Evolutionary conservation across 2,329 filamentous ascomycete genomes (phyloP).

Genomic region (Pseudopithomyces maydicus): DNA sequence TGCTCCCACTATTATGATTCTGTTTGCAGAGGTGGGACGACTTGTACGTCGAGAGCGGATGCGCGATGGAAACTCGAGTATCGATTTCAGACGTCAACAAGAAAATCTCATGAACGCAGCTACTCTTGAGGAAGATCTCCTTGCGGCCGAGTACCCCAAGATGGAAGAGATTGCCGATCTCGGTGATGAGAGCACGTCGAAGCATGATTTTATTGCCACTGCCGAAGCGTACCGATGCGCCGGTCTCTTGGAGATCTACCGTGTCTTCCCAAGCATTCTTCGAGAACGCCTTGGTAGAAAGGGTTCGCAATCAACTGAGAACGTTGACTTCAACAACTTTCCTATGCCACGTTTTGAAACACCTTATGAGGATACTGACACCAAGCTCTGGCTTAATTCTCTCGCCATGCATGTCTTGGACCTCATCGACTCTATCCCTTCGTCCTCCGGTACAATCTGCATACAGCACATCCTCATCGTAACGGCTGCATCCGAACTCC

Average conservation of each 20-base stretch:
- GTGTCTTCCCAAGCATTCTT: conserved; percentile 58
- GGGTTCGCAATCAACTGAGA: conserved; percentile 25
- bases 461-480: conserved; percentile 60
- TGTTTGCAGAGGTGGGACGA: conserved; percentile 54
- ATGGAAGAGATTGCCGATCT: conserved; percentile 56
- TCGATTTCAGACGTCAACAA: conserved; percentile 36
- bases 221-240: conserved; percentile 60
- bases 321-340: conserved; percentile 33
- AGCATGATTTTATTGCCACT: conserved; percentile 58
- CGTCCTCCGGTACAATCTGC: conserved; percentile 59
- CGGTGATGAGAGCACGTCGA: conserved; percentile 58
- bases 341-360: conserved; percentile 40
- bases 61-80: conserved; percentile 30
- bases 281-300: conserved; percentile 48
- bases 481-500: conserved; percentile 57
- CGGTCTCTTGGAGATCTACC: conserved; percentile 60
- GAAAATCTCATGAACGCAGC: conserved; percentile 46
- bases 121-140: conserved; percentile 55
- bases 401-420: conserved; percentile 58
- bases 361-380: conserved; percentile 37
- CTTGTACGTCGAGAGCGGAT: conserved; percentile 47
- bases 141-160: conserved; percentile 53
- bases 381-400: conserved; percentile 54
- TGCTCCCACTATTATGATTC: conserved; percentile 50
- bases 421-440: conserved; percentile 55